Evolutionary conservation across 495 filamentous ascomycete genomes (phyloP).

Genomic region (Sordaria brevicollis): DNA sequence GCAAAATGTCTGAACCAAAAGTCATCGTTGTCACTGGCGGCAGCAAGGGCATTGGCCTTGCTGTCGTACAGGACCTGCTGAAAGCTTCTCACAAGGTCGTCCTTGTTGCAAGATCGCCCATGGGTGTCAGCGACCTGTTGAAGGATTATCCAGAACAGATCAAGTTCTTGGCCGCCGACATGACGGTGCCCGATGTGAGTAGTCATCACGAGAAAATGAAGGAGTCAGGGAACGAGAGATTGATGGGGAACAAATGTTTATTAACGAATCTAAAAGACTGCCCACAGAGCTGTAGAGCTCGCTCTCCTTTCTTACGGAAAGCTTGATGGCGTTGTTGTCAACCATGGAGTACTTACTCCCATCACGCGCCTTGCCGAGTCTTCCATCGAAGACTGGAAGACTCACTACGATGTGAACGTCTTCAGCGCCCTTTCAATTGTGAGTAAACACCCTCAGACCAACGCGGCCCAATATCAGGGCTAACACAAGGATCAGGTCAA

Average conservation of each 20-base stretch:
- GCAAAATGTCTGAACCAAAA: slow-evolving; percentile 28
- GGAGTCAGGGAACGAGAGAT: not conserved
- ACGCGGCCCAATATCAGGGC: not conserved
- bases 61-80: slow-evolving; percentile 65
- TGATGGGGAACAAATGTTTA: not conserved
- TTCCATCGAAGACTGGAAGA: slow-evolving; percentile 60
- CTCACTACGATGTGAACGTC: slow-evolving; percentile 72
- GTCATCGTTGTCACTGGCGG: slow-evolving; percentile 61
- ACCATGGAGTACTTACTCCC: slow-evolving; percentile 74
- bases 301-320: slow-evolving; percentile 55
- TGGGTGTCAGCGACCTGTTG: slow-evolving; percentile 57
- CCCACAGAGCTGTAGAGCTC: slow-evolving; percentile 48
- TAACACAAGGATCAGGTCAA: slow-evolving; percentile 44
- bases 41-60: slow-evolving; percentile 72
- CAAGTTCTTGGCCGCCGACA: slow-evolving; percentile 63
- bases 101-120: slow-evolving; percentile 59
- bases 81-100: slow-evolving; percentile 59
- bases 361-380: slow-evolving; percentile 60
- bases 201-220: not conserved
- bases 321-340: slow-evolving; percentile 75
- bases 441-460: slow-evolving; percentile 17
- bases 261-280: slow-evolving; percentile 31
- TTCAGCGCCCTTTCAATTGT: slow-evolving; percentile 73
- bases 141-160: slow-evolving; percentile 55
- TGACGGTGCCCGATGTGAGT: slow-evolving; percentile 50